Evolutionary conservation across 2,329 filamentous ascomycete species (phyloP), one percentile per base, ranked within the genome.

Genomic region (Fusarium anguioides): DNA sequence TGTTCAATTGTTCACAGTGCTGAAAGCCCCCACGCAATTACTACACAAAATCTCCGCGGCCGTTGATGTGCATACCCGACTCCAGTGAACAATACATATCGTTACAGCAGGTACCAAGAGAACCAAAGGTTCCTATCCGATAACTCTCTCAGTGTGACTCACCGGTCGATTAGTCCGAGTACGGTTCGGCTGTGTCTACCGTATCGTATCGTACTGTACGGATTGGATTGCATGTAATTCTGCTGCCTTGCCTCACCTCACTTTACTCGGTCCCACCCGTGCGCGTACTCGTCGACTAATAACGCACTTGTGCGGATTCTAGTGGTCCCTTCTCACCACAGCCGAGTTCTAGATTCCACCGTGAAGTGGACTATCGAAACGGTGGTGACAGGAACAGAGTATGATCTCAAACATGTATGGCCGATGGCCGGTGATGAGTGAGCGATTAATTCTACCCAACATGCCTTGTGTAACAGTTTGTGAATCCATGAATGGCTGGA

Each of bases 291-390:
- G 23, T 54, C 61, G 54, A 65, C 64, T 65, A 56, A 68, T 42
- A 64, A 57, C 46, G 65, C 60, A 63, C 47, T 49, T 33, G 35
- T 57, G 65, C 51, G 41, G 60, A 63, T 69, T 69, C 61, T 46
- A 53, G 64, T 61, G 65, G 65, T 50, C 54, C 64, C 37, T 39
- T 60, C 39, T 49, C 40, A 66, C 52, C 65, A 29, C 65, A 62
- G 29, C 65, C 65, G 41, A 69, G 60, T 69, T 68, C 65, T 68
- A 66, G 64, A 68, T 66, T 39, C 54, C 53, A 45, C 46, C 45
- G 31, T 47, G 48, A 62, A 66, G 51, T 66, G 55, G 63, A 37
- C 45, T 49, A 24, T 45, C 51, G 37, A 68, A 57, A 68, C 55
- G 29, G 42, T 41, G 29, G 42, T 41, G 39, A 29, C 24, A 41